These are phyloP conservation scores for Trapa incisa DNA, from an alignment of 345 rosid species.

Conservation along the genomic window DNA sequence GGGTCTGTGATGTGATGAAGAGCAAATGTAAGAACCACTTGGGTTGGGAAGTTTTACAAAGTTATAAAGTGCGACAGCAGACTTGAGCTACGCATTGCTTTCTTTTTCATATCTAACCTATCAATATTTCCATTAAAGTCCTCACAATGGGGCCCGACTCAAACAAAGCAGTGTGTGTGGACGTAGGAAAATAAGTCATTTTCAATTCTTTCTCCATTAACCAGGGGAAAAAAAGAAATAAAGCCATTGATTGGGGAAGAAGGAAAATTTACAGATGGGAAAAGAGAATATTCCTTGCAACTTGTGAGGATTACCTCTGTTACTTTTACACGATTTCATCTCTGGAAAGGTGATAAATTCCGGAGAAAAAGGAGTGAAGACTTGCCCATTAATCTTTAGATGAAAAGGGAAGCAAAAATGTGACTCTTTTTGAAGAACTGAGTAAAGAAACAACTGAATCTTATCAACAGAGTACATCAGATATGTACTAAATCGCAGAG, in stretches of 20 bases:
- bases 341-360: too few species aligned
- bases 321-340: background rate
- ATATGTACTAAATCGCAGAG: background rate
- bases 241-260: slow-evolving; percentile 4
- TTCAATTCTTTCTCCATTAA: too few species aligned
- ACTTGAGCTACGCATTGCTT: background rate
- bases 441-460: background rate
- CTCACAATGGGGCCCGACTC: background rate
- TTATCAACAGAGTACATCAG: background rate
- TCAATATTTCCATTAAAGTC: background rate
- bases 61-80: background rate
- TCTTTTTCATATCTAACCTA: background rate
- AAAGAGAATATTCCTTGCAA: background rate
- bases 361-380: background rate
- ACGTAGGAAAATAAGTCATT: background rate
- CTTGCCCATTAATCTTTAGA: background rate
- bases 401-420: background rate
- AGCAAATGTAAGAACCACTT: background rate
- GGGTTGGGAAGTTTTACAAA: background rate
- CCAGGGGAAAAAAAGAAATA: background rate
- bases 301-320: background rate
- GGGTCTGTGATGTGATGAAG: background rate
- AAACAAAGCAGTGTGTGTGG: slow-evolving; percentile 2
- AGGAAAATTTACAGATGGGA: background rate
- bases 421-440: background rate